Evolutionary conservation across 805 yeast species (phyloP), one percentile per base, ranked within the genome.

Genomic region (Ogataea dorogensis): DNA sequence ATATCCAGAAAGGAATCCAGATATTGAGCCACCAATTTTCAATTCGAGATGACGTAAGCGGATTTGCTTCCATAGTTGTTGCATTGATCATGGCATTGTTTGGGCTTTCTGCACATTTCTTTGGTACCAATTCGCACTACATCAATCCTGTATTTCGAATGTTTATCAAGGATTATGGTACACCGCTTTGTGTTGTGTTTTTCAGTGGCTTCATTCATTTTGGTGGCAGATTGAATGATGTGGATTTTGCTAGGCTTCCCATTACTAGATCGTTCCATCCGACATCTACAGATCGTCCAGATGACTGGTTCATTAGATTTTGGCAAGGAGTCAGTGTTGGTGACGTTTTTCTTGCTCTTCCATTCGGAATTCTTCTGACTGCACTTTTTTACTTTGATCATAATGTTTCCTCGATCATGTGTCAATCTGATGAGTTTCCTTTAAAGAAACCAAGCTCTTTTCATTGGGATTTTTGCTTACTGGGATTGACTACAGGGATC

Each of bases 181-280:
- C 89, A 2, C 95, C 96, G 1, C 52, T 79, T 10, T 69, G 81
- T 16, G 95, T 93, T 12, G 73, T 93, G 3, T 91, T 91, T 58
- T 93, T 93, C 70, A 81, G 96, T 0, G 96, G 95, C 1, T 87
- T 91, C 49, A 73, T 80, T n/a, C 95, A 86, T 64, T 88, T 91
- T 62, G 96, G 96, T 3, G 94, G 94, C 1, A 70, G 73, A 28
- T 63, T 91, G 41, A 50, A 68, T n/a, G 54, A 68, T 15, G 75
- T 85, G 1, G 46, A 70, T 10, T 70, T 91, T 47, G 73, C 76
- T 20, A 70, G 63, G 30, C 66, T 93, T 24, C 93, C 94, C 2
- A 79, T 78, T 12, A 74, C 86, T 1, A 68, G 68, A 37, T 68
- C 96, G 0, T 93, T 82, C 54, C 70, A 68, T 23, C 97, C 98